Evolutionary conservation across 441 rosid genomes (phyloP), one percentile per base, ranked within the genome.

Genomic region (Metrosideros polymorpha): DNA sequence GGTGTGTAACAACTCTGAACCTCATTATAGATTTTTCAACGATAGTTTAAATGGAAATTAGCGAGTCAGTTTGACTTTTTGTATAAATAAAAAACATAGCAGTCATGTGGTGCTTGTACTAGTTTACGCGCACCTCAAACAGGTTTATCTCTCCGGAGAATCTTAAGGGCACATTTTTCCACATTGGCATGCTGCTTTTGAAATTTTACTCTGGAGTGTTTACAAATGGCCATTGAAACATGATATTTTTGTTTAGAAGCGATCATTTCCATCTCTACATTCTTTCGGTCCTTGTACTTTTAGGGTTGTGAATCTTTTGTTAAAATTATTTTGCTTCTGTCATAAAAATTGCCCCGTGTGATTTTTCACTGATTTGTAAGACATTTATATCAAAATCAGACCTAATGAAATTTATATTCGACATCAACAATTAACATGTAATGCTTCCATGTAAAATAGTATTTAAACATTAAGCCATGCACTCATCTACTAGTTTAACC

Each of bases 41-140:
- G 8, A 66, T 35, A 19, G 77, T 66, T 35, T 24, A 35, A 42
- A 42, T 35, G 79, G 47, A 71, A 24, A 71, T 71, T 71, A 71
- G 0, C 0, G n/a, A 71, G 45, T 22, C 79, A 71, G 15, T 9
- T 10, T 71, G 17, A 66, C 77, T 42, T 66, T 18, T 63, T 56
- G 24, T 27, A 13, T 5, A 2, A 29, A 61, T 6, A n/a, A 0
- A n/a, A 57, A 13, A 25, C 12, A 12, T 5, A 4, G 43, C 1
- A 8, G 7, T 71, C 47, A 1, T 35, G 27, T 6, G 10, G n/a
- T 39, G 79, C 6, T 71, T 71, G 5, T n/a, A 35, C 27, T 13
- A 71, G 14, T 71, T 35, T 71, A 19, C n/a, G 8, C 0, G 42
- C 79, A 19, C 7, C n/a, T 39, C 12, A 3, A 3, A 71, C 0